phyloP scores from a whole-genome alignment of 495 filamentous ascomycete genomes.

The Xylona heveae region DNA sequence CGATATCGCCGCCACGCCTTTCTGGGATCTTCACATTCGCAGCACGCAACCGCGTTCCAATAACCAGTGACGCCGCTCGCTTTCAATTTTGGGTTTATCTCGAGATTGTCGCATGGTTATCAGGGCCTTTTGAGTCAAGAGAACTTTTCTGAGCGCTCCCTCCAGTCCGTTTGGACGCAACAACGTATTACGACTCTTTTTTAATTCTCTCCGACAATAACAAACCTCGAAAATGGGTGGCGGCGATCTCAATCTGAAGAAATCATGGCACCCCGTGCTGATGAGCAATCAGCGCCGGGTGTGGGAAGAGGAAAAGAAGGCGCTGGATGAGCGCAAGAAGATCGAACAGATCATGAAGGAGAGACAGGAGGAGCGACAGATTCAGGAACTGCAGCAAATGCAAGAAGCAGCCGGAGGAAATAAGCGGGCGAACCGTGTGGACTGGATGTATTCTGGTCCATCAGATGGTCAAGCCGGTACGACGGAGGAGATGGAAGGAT shows the following conservation, averaged over 20 bases:
- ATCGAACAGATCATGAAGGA: conserved; percentile 77
- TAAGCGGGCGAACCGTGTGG: conserved; percentile 55
- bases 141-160: too few relatives aligned
- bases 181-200: too few relatives aligned
- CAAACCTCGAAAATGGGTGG: too few relatives aligned
- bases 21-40: too few relatives aligned
- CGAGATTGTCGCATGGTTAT: too few relatives aligned
- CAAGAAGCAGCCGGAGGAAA: conserved; percentile 76
- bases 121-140: too few relatives aligned
- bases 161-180: too few relatives aligned
- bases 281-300: conserved; percentile 68
- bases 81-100: too few relatives aligned
- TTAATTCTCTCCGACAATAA: too few relatives aligned
- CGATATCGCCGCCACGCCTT: too few relatives aligned
- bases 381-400: conserved; percentile 76
- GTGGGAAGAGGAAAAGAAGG: conserved; percentile 74
- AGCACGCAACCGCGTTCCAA: too few relatives aligned
- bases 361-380: conserved; percentile 77
- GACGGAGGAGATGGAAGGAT: conserved; percentile 84
- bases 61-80: too few relatives aligned
- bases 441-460: conserved; percentile 95
- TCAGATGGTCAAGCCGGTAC: conserved; percentile 58
- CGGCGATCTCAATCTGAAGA: conserved; percentile 93
- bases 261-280: conserved; percentile 83
- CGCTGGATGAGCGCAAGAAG: conserved; percentile 85